Conservation (phyloP, 495 filamentous ascomycete genomes). For the Massariosphaeria phaeospora region DNA sequence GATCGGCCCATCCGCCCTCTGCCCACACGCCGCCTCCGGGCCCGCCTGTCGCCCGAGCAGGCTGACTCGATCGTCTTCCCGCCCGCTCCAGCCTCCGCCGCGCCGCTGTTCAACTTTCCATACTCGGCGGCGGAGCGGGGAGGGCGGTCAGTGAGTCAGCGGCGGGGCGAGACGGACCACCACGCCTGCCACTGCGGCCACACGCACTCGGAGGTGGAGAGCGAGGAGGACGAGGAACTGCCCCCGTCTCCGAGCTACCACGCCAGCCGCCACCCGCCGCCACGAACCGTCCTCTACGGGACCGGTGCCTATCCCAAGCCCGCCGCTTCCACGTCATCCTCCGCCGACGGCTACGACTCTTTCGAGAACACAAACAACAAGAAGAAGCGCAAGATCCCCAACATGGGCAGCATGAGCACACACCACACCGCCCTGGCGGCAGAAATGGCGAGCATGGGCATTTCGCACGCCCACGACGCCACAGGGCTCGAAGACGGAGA, state of each 20-base stretch:
- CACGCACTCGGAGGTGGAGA: constrained; percentile 35
- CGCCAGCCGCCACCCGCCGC: constrained; percentile 17
- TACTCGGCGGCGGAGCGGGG: constrained; percentile 45
- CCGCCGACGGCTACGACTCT: constrained; percentile 85
- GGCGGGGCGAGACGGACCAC: constrained; percentile 36
- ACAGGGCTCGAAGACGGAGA: constrained; percentile 46
- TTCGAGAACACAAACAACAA: constrained; percentile 99
- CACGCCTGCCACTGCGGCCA: constrained; percentile 31
- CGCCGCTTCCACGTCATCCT: constrained; percentile 39
- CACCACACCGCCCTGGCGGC: constrained; percentile 60
- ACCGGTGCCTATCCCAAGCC: constrained; percentile 32
- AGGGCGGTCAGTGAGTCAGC: constrained; percentile 29
- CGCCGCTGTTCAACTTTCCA: constrained; percentile 72
- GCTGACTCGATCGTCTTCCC: constrained; percentile 80
- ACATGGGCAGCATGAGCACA: constrained; percentile 62
- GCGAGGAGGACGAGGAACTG: constrained; percentile 36
- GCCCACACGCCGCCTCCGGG: constrained; percentile 78
- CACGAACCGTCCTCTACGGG: not conserved
- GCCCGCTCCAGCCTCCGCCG: constrained; percentile 58
- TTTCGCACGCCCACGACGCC: constrained; percentile 46
- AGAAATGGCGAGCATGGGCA: constrained; percentile 59
- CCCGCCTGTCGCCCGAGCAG: constrained; percentile 76
- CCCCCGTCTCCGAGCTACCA: constrained; percentile 35
- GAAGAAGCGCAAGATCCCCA: constrained; percentile 97
- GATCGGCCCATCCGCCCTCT: constrained; percentile 90